Percentiles rank a stretch among this genome's conserved stretches.
These are phyloP conservation scores for Trichosporon ovoides DNA, from an alignment of 1,284 basidiomycete species.

Conservation along the genomic window DNA sequence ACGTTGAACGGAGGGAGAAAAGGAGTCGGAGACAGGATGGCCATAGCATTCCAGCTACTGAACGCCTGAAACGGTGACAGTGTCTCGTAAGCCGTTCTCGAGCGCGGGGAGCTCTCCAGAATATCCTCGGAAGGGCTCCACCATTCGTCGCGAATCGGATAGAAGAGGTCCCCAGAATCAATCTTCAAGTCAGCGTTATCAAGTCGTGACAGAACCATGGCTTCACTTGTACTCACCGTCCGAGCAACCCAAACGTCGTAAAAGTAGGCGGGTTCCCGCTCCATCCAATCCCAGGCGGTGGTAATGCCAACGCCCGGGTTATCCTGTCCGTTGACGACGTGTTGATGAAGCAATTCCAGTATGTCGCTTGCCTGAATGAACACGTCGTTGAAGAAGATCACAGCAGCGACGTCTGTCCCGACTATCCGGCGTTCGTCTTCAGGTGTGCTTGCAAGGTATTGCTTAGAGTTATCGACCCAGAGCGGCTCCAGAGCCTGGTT, in stretches of 20 bases:
- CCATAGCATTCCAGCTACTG: slow-evolving; percentile 47
- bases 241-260: slow-evolving; percentile 49
- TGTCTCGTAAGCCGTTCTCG: slow-evolving; percentile 21
- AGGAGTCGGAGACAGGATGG: slow-evolving; percentile 36
- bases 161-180: slow-evolving; percentile 47
- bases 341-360: slow-evolving; percentile 45
- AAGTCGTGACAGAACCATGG: too few species aligned
- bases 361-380: slow-evolving; percentile 42
- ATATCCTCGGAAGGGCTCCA: slow-evolving; percentile 44
- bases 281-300: slow-evolving; percentile 47
- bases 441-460: slow-evolving; percentile 10
- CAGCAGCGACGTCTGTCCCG: slow-evolving; percentile 26
- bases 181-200: slow-evolving; percentile 30
- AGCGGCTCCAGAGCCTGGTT: slow-evolving; percentile 44
- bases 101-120: slow-evolving; percentile 35
- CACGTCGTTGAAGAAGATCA: slow-evolving; percentile 50
- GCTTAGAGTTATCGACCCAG: slow-evolving; percentile 28
- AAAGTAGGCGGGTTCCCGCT: slow-evolving; percentile 42
- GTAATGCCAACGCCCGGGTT: slow-evolving; percentile 35
- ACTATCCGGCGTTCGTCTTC: slow-evolving; percentile 10
- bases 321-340: slow-evolving; percentile 26
- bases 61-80: slow-evolving; percentile 48
- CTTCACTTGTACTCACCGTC: slow-evolving; percentile 32
- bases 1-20: slow-evolving; percentile 38
- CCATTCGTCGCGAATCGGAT: slow-evolving; percentile 41